Evolutionary conservation across 805 yeast genomes (phyloP).

Genomic region (Wickerhamomyces ciferrii): DNA sequence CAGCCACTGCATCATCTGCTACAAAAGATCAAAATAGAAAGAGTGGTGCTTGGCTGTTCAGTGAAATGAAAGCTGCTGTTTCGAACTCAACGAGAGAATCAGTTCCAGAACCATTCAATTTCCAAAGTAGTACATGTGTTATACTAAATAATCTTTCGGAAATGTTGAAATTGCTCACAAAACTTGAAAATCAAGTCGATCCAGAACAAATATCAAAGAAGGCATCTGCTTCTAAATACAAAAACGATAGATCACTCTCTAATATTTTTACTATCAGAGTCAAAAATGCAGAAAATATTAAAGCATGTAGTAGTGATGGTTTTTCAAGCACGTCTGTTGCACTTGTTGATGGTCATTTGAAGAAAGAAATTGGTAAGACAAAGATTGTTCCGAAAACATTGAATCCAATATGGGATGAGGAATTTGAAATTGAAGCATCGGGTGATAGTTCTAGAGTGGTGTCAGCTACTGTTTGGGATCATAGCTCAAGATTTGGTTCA

Average conservation of each 20-base stretch:
- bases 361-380: conserved; percentile 63
- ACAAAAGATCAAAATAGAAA: conserved; percentile 25
- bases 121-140: conserved; percentile 61
- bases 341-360: conserved; percentile 48
- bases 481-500: conserved; percentile 38
- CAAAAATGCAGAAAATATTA: conserved; percentile 57
- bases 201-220: conserved; percentile 46
- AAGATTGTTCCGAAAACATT: conserved; percentile 52
- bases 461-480: conserved; percentile 69
- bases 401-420: conserved; percentile 86
- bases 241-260: conserved; percentile 24
- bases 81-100: conserved; percentile 30
- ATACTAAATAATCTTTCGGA: conserved; percentile 65
- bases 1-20: conserved; percentile 12
- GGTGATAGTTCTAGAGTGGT: conserved; percentile 40
- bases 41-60: conserved; percentile 36
- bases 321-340: conserved; percentile 56
- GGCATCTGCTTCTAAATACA: conserved; percentile 31
- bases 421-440: conserved; percentile 51
- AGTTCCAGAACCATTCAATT: conserved; percentile 49
- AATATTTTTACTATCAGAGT: conserved; percentile 62
- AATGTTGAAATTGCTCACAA: conserved; percentile 40
- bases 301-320: conserved; percentile 40
- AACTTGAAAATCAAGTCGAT: conserved; percentile 50
- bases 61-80: conserved; percentile 47